Conservation (phyloP, 139 green algal species). For the Penium margaritaceum region DNA sequence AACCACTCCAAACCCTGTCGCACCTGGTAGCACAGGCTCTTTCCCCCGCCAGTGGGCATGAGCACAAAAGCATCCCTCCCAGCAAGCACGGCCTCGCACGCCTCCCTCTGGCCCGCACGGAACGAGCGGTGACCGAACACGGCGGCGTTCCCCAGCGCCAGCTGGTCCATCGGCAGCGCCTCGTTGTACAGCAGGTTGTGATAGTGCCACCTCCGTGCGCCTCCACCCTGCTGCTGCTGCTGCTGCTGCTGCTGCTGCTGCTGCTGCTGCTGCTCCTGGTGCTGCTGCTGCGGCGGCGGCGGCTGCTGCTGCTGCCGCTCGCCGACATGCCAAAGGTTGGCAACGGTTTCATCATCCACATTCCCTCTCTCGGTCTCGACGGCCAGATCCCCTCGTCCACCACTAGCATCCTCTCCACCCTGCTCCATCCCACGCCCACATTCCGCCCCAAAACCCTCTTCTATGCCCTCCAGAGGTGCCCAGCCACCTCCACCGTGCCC, state of each 20-base stretch:
- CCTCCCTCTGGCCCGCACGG: conserved; percentile 52
- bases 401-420: too few relatives aligned
- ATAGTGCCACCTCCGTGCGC: background rate
- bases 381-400: background rate
- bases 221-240: conserved; percentile 8
- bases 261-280: background rate
- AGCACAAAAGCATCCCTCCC: conserved; percentile 77
- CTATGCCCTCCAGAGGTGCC: too few relatives aligned
- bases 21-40: conserved; percentile 71
- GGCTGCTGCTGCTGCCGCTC: conserved; percentile 6
- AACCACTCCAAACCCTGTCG: too few relatives aligned
- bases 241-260: background rate
- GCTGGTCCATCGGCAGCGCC: conserved; percentile 25
- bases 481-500: too few relatives aligned
- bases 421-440: conserved; percentile 3
- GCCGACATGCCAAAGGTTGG: background rate
- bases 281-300: too few relatives aligned
- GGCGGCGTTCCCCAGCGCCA: conserved; percentile 24
- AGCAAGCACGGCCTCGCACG: conserved; percentile 59
- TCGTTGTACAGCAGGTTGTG: conserved; percentile 6
- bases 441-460: too few relatives aligned
- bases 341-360: background rate
- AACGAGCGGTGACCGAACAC: conserved; percentile 44
- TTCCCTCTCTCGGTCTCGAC: background rate
- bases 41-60: conserved; percentile 88